These are phyloP conservation scores for Carex littledalei DNA, from an alignment of 176 grass and related monocot genomes.

Conservation along the genomic window DNA sequence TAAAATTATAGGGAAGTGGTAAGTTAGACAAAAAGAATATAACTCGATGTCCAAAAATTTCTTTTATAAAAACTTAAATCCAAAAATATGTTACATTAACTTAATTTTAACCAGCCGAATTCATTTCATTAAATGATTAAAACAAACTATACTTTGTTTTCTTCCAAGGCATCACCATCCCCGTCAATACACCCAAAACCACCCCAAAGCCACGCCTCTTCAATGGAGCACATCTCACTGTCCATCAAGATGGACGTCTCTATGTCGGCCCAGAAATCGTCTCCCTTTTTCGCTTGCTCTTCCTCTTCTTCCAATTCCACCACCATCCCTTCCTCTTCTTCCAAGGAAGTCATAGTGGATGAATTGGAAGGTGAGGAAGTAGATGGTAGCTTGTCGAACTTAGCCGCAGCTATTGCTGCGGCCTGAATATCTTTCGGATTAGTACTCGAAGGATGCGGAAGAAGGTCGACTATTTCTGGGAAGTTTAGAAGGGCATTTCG, in stretches of 20 bases:
- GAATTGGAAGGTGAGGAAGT: not conserved
- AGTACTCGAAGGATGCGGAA: constrained; percentile 50
- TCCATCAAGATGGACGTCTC: constrained; percentile 17
- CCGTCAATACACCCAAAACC: constrained; percentile 17
- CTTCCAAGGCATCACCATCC: not conserved
- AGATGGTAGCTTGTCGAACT: constrained; percentile 31
- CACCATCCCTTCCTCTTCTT: not conserved
- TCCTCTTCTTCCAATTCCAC: not conserved
- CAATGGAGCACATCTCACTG: constrained; percentile 26
- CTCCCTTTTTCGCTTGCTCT: not conserved
- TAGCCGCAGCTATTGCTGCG: constrained; percentile 61
- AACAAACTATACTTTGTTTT: not conserved
- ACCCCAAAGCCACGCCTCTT: constrained; percentile 21
- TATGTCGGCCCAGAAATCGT: constrained; percentile 12
- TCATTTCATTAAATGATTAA: not conserved
- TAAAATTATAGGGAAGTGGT: no score
- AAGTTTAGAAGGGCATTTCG: constrained; percentile 74
- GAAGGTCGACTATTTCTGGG: constrained; percentile 44
- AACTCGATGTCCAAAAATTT: not conserved
- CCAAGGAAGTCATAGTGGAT: not conserved
- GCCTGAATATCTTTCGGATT: constrained; percentile 76
- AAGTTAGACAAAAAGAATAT: not conserved
- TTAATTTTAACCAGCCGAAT: not conserved
- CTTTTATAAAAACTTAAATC: not conserved
- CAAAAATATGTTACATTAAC: not conserved